Evolutionary conservation across 805 yeast genomes (phyloP), one percentile per base, ranked within the genome.

Genomic region (Hanseniaspora nectarophila): DNA sequence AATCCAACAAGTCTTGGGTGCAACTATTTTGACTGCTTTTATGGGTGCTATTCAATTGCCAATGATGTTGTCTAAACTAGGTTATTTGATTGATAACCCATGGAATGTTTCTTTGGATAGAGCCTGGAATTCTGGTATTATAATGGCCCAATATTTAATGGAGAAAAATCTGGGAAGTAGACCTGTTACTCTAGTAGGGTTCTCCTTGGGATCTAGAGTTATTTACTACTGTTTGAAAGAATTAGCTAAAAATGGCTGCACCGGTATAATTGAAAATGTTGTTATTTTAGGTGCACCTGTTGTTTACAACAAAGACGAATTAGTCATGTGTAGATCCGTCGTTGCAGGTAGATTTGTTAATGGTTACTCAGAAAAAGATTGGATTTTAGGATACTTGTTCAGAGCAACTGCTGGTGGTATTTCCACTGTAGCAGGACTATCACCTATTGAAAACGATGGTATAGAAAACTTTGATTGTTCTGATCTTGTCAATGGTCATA

Each of bases 71-170:
- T 80, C 97, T 0, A 92, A 92, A 61, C 71, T 92, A 39, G 83
- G 95, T 2, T 92, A 92, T 58, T 68, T 92, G 28, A 73, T 92
- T 26, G 98, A 92, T 61, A 92, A 92, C 61, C 98, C 98, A 0
- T 92, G 98, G 98, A 90, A 83, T 62, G 97, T 92, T 5, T 89
- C 97, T 0, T 70, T 92, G 54, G 97, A 90, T 65, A 75, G 98
- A 55, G 98, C 98, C 0, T 90, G 97, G 97, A 76, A 88, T 40
- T 95, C 97, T 0, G 98, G 98, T 4, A 70, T 79, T 53, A 80
- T 92, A 43, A 67, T 92, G 48, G 97, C 98, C 0, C 97, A 92
- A 63, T 87, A 96, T 0, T 69, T 92, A 39, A 78, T 89, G 54
- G 75, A 87, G 24, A 81, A 94, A 40, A 90, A 89, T 64, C 70